These are phyloP conservation scores for Cyathus striatus DNA, from an alignment of 768 basidiomycete species.

Conservation along the genomic window DNA sequence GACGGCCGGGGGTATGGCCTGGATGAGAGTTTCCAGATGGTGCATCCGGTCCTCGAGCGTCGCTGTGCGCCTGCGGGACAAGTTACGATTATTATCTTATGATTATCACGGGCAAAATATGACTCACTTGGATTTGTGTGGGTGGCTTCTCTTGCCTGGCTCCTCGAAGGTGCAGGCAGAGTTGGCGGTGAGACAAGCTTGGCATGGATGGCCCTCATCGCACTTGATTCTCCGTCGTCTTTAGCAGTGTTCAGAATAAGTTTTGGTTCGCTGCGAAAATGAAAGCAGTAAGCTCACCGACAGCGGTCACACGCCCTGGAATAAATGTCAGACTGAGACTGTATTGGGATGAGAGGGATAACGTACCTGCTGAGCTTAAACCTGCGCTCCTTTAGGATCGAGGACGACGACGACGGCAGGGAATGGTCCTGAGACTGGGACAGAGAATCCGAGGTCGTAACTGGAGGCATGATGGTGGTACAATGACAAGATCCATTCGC, in stretches of 20 bases:
- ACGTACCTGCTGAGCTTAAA: conserved; percentile 84
- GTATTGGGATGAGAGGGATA: background rate
- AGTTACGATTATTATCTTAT: conserved; percentile 1
- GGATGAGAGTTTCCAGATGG: conserved; percentile 79
- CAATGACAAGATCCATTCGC: conserved; percentile 22
- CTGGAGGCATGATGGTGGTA: conserved; percentile 43
- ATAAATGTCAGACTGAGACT: conserved; percentile 7
- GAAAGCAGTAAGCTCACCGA: conserved; percentile 65
- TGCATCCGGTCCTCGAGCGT: conserved; percentile 88
- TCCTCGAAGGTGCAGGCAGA: conserved; percentile 86
- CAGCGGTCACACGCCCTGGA: conserved; percentile 85
- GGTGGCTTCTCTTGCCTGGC: conserved; percentile 79
- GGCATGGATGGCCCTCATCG: conserved; percentile 86
- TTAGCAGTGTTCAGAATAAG: conserved; percentile 7
- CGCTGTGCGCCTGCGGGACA: conserved; percentile 55
- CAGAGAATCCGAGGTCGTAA: conserved; percentile 32
- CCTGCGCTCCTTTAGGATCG: conserved; percentile 70
- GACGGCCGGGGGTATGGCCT: conserved; percentile 78
- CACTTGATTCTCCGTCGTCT: conserved; percentile 84
- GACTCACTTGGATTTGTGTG: conserved; percentile 83
- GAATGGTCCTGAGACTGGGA: conserved; percentile 48
- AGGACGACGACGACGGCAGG: conserved; percentile 28
- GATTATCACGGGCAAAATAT: background rate
- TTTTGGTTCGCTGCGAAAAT: background rate
- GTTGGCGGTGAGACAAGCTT: conserved; percentile 79